phyloP scores from a whole-genome alignment of 306 rosid genomes.

The Trifolium dubium region DNA sequence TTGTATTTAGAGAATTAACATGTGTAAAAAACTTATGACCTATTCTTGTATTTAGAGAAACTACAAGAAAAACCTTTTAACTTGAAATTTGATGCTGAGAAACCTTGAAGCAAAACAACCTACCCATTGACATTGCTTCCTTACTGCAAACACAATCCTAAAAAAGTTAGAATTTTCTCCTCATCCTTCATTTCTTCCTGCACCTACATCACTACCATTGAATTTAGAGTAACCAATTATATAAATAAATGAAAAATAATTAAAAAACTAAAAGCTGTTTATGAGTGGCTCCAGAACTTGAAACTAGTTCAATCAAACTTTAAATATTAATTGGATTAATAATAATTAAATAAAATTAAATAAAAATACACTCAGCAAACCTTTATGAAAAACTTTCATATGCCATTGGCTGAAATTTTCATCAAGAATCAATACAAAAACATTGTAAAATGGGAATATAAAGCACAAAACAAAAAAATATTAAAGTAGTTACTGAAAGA shows the following conservation, averaged over 20 bases:
- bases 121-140: constrained; percentile 19
- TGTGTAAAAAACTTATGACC: neutral
- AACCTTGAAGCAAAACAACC: constrained; percentile 26
- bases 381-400: constrained; percentile 47
- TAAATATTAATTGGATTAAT: constrained; percentile 1
- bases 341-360: constrained; percentile 32
- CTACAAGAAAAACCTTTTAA: constrained; percentile 15
- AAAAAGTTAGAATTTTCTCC: neutral
- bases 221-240: constrained; percentile 29
- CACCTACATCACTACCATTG: constrained; percentile 38
- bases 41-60: neutral
- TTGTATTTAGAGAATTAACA: constrained; percentile 1
- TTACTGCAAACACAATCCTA: constrained; percentile 4
- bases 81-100: constrained; percentile 31
- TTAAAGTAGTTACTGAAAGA: constrained; percentile 28
- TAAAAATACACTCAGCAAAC: constrained; percentile 42
- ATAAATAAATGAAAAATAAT: constrained; percentile 22
- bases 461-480: constrained; percentile 39
- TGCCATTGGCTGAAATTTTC: constrained; percentile 49
- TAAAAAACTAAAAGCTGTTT: constrained; percentile 33
- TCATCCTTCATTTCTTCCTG: constrained; percentile 15
- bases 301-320: constrained; percentile 48
- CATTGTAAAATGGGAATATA: constrained; percentile 47
- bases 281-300: constrained; percentile 35
- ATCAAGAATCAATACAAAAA: constrained; percentile 47